A percentile compares a stretch with the other conserved stretches of the same genome.
phyloP scores from a whole-genome alignment of 257 asterid species.

The Plantago elongata region DNA sequence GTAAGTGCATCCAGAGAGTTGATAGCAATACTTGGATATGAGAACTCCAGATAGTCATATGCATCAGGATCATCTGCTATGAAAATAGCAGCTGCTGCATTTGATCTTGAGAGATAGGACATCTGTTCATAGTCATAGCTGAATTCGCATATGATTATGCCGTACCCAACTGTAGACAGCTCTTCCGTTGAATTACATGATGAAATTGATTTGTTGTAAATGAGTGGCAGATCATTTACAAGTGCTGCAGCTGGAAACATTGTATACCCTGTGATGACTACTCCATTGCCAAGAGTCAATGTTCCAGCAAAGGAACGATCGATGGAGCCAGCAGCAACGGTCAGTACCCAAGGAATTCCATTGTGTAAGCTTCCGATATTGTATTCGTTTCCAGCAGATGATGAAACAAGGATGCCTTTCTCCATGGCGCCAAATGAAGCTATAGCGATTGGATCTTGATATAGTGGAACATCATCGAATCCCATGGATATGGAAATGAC shows the following conservation, averaged over 20 bases:
- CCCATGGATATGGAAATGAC: constrained; percentile 33
- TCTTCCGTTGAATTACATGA: constrained; percentile 24
- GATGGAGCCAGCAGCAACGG: constrained; percentile 35
- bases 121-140: not conserved
- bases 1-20: constrained; percentile 19
- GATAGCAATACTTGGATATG: constrained; percentile 30
- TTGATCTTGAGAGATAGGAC: constrained; percentile 14
- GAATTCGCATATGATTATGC: constrained; percentile 1
- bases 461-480: not conserved
- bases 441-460: constrained; percentile 35
- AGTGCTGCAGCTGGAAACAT: constrained; percentile 25
- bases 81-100: constrained; percentile 24
- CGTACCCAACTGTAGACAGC: not conserved
- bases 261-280: constrained; percentile 23
- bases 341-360: constrained; percentile 36
- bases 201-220: constrained; percentile 23
- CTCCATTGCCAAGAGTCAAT: constrained; percentile 26
- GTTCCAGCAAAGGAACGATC: constrained; percentile 34
- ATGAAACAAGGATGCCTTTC: constrained; percentile 36
- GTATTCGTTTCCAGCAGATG: constrained; percentile 38
- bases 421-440: constrained; percentile 41
- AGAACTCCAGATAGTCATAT: constrained; percentile 19
- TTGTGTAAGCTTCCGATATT: constrained; percentile 18
- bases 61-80: constrained; percentile 22
- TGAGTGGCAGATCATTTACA: constrained; percentile 10